Evolutionary conservation across 805 yeast species (phyloP).

Genomic region (Starmerella khaoyaiensis): DNA sequence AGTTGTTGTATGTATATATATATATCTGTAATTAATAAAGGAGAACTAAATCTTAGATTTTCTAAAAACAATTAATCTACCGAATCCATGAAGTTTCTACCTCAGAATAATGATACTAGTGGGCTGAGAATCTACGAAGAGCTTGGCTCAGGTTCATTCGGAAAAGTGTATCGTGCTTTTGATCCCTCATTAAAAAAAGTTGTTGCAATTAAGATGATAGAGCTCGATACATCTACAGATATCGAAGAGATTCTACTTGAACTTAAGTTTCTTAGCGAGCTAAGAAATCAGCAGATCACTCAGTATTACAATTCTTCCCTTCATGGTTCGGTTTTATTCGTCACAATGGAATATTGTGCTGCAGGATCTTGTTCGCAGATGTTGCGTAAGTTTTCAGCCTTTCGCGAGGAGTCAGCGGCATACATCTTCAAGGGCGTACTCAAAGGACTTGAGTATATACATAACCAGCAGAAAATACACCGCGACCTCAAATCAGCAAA

Average conservation of each 20-base stretch:
- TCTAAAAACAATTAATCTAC: no score
- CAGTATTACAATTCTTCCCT: constrained; percentile 51
- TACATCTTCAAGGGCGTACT: constrained; percentile 52
- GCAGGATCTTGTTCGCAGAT: constrained; percentile 79
- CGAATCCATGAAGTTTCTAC: no score
- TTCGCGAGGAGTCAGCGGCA: constrained; percentile 49
- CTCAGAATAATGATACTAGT: no score
- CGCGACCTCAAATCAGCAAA: constrained; percentile 88
- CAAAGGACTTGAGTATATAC: constrained; percentile 64
- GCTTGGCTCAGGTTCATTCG: constrained; percentile 23
- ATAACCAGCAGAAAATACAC: constrained; percentile 63
- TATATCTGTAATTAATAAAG: no score
- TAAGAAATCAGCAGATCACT: constrained; percentile 57
- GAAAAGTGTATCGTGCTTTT: constrained; percentile 22
- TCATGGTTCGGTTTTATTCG: constrained; percentile 61
- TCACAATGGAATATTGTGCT: constrained; percentile 89
- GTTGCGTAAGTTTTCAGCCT: constrained; percentile 39
- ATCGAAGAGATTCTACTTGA: constrained; percentile 61
- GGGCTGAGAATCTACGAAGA: constrained; percentile 13
- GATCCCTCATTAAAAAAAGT: constrained; percentile 30
- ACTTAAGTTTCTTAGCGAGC: constrained; percentile 55
- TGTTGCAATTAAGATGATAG: constrained; percentile 80
- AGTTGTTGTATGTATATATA: no score
- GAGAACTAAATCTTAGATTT: no score
- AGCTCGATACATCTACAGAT: constrained; percentile 66